Base-by-base conservation (phyloP, 495 filamentous ascomycete genomes). In the Lasiosphaeria hispida region DNA sequence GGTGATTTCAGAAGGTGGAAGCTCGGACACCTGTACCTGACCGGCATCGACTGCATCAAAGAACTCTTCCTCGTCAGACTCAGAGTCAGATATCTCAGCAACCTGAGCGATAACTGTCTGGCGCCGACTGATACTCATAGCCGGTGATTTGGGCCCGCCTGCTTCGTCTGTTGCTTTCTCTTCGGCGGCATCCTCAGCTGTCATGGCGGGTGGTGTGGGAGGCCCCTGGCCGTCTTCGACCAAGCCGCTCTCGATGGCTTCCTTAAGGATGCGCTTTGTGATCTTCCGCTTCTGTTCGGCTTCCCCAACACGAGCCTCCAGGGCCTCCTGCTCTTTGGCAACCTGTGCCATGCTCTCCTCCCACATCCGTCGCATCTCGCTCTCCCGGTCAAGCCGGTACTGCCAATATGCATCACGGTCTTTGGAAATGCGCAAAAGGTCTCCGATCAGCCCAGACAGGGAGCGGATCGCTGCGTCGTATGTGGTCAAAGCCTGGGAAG, bases 331-430 rank as follows among this genome's bases (percentile, higher is more conserved):
- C 68, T 98, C 94, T 55, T 86, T 84, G 33, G 92, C 94, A 18
- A 98, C 86, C 49, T 87, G 84, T 5, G 92, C 89, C 94, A 98
- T 97, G 73, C 91, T 97, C 60, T 97, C 95, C 75, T 98, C 94
- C 94, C 95, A 98, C 82, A 98, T 86, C 43, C 88, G 85, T 30
- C 94, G 85, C 65, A 97, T 84, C 66, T 92, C 85, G 35, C 85
- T 86, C 71, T 98, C 94, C 37, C 90, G 86, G 65, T 93, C 91
- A 30, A 98, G 80, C 13, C 94, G 85, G 69, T 94, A 93, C 70
- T 96, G 92, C 94, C 94, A 98, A 67, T 96, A 96, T 0, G 90
- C 84, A 72, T 98, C 94, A 30, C 95, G 87, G 64, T 98, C 94
- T 55, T 88, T 83, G 13, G 91, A 92, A 64, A 98, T 97, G 36